These are phyloP conservation scores for Saccharum spontaneum DNA, from an alignment of 176 grass and related monocot genomes.

Conservation along the genomic window DNA sequence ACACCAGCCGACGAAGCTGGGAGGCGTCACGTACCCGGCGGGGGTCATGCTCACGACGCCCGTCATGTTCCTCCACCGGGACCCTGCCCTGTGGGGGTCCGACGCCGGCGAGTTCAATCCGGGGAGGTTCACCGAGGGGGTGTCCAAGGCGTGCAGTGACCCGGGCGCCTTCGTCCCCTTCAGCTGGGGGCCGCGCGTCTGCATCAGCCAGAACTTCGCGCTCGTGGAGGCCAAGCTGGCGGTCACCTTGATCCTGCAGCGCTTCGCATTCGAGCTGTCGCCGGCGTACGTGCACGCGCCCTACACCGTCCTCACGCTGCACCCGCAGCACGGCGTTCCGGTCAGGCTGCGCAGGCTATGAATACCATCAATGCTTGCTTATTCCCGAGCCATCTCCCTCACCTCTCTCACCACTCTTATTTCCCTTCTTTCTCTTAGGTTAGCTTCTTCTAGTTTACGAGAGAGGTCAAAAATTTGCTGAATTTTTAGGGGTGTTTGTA, in stretches of 20 bases:
- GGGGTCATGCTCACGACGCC: conserved; percentile 52
- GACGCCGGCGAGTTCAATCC: conserved; percentile 71
- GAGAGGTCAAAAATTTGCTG: too few relatives aligned
- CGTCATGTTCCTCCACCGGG: conserved; percentile 53
- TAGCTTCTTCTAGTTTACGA: too few relatives aligned
- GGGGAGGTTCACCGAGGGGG: conserved; percentile 64
- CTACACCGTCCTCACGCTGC: conserved; percentile 27
- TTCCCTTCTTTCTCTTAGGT: too few relatives aligned
- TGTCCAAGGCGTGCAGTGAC: conserved; percentile 56
- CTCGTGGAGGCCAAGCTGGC: conserved; percentile 77
- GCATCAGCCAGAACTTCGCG: conserved; percentile 76
- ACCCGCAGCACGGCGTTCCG: conserved; percentile 56
- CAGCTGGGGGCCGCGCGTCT: conserved; percentile 64
- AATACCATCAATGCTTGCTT: background rate
- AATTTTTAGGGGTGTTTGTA: too few relatives aligned
- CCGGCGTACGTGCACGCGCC: conserved; percentile 63
- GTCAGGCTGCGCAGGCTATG: conserved; percentile 40
- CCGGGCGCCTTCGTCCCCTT: conserved; percentile 57
- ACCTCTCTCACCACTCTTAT: too few relatives aligned
- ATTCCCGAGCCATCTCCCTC: too few relatives aligned
- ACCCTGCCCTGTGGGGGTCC: conserved; percentile 55
- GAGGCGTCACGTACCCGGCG: conserved; percentile 46
- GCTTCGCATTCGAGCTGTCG: conserved; percentile 73
- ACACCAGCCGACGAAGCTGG: conserved; percentile 45
- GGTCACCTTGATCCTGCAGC: conserved; percentile 65